Evolutionary conservation across 2,329 filamentous ascomycete species (phyloP), one percentile per base, ranked within the genome.

Genomic region (Orbilia brochopaga): DNA sequence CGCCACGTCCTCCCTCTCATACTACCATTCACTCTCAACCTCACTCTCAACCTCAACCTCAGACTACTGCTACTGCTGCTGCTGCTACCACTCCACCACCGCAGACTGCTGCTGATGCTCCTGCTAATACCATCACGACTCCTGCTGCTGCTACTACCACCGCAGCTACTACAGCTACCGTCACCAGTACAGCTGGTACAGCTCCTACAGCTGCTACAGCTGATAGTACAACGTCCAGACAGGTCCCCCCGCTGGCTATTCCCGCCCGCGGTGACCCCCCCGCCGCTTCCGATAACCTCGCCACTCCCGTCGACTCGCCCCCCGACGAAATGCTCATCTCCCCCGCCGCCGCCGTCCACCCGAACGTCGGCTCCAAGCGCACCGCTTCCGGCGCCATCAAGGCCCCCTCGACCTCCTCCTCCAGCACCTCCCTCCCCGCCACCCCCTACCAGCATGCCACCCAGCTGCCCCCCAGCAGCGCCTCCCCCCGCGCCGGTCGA

Each of bases 321-420:
- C 21, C 58, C 1, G 59, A 64, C 44, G 53, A 70, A 15, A 70
- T 64, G 59, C 44, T 51, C 24, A 55, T 63, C 52, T 69, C 65
- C 6, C 66, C 59, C 13, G 58, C 60, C 21, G 37, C 54, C 30
- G 52, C 65, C 54, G 35, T 53, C 56, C 54, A 64, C 44, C 50
- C 59, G 17, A 70, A 62, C 50, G 27, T 64, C 30, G 66, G 66
- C 30, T 59, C 32, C 61, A 73, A 73, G 55, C 60, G 67, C 19
- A 73, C 67, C 40, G 61, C 67, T 23, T 65, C 67, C 40, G 67
- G 67, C 21, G 67, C 56, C 42, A 66, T 73, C 60, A 73, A 73
- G 37, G 60, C 58, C n/a, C 48, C 62, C 13, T 61, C 60, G 60
- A 65, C 55, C 15, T 73, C 67, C 27, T 32, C 27, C n/a, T 48